Conservation (phyloP, 495 filamentous ascomycete species). For the Penicillium samsonianum region DNA sequence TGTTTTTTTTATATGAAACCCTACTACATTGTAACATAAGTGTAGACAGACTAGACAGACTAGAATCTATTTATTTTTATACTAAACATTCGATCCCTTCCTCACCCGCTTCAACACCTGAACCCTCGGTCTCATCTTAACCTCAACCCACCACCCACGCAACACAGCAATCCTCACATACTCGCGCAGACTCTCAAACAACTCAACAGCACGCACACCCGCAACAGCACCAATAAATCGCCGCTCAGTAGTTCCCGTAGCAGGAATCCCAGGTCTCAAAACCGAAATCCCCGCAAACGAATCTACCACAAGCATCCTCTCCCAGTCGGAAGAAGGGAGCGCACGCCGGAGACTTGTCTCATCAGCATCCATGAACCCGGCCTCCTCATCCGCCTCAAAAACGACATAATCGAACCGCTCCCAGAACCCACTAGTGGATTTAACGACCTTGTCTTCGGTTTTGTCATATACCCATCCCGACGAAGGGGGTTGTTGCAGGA, state of each 20-base stretch:
- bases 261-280: slow-evolving; percentile 52
- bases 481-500: slow-evolving; percentile 54
- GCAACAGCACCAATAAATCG: slow-evolving; percentile 28
- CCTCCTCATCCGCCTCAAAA: slow-evolving; percentile 57
- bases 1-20: slow-evolving; percentile 6
- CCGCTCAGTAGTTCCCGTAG: slow-evolving; percentile 34
- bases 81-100: neutral
- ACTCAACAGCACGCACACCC: slow-evolving; percentile 22
- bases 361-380: slow-evolving; percentile 18
- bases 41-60: neutral
- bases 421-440: slow-evolving; percentile 74
- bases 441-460: slow-evolving; percentile 46
- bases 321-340: slow-evolving; percentile 55
- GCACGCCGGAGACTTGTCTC: slow-evolving; percentile 17
- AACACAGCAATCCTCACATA: slow-evolving; percentile 25
- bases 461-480: slow-evolving; percentile 57
- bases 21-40: neutral
- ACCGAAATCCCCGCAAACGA: slow-evolving; percentile 73
- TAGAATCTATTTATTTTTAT: neutral
- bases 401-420: slow-evolving; percentile 77
- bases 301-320: slow-evolving; percentile 64
- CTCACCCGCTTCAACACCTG: slow-evolving; percentile 34
- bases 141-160: slow-evolving; percentile 47
- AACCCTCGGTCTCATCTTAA: slow-evolving; percentile 44
- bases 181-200: slow-evolving; percentile 29